Base-by-base conservation (phyloP, 345 rosid genomes). In the Angophora floribunda region DNA sequence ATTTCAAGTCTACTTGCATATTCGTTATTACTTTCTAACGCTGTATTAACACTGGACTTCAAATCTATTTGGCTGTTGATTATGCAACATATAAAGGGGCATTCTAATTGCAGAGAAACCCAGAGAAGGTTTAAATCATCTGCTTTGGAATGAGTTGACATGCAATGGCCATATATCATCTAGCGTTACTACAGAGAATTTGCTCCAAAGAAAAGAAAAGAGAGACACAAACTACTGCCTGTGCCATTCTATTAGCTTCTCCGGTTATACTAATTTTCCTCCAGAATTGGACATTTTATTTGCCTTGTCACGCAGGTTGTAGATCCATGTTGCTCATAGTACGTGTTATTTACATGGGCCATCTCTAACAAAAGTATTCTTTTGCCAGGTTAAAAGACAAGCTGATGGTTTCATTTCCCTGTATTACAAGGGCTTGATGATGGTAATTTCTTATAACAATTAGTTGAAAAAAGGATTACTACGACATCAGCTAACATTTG, bases 341-440 rank as follows among this genome's bases (percentile, higher is more conserved):
- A 1, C 47, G 49, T 19, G 7, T 70, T 36, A 70, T 70, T 9
- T 70, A 17, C 82, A 70, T 70, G 49, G 63, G 82, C 47, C 47
- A 19, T 70, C 82, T 52, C 15, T 85, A n/a, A 51, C 86, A 51
- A 63, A n/a, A 47, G 26, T 32, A 28, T 88, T 10, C 87, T 51
- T 63, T 14, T 92, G 90, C 88, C 97, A 98, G 99, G 99, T 98
- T 47, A 98, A 95, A 91, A 93, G 93, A 82, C 98, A 95, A 93
- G 96, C 92, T 11, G 99, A 96, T 52, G 93, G 92, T 63, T 97
- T 96, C 90, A 91, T 97, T 85, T 93, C 96, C 28, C 88, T 86
- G 90, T 98, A 97, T 89, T 98, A 98, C 89, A 98, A 93, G 90
- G 99, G 99, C 93, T 22, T 93, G 88, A 95, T 97, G 99, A 96